Percentiles rank a stretch among this genome's conserved stretches.
Evolutionary conservation across 306 rosid genomes (phyloP).

Genomic region (Sechiopsis laciniata): DNA sequence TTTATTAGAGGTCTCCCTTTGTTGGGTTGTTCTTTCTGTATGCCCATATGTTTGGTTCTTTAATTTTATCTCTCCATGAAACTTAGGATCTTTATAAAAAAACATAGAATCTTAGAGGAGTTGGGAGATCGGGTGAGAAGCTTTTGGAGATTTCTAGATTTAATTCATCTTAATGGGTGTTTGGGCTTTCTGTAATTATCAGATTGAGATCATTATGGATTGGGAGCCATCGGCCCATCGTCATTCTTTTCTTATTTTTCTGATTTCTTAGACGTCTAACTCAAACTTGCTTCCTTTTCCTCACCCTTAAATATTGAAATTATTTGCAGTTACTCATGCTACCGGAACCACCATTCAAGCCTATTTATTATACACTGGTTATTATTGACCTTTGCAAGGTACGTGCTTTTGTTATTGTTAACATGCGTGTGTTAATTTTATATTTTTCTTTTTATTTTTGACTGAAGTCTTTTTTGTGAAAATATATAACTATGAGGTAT

Average conservation of each 20-base stretch:
- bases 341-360: constrained; percentile 93
- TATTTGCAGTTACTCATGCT: constrained; percentile 77
- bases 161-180: too few relatives aligned
- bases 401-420: constrained; percentile 18
- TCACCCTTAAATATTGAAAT: constrained; percentile 7
- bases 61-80: too few relatives aligned
- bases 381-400: constrained; percentile 98
- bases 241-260: not conserved
- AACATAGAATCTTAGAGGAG: too few relatives aligned
- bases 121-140: too few relatives aligned
- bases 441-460: not conserved
- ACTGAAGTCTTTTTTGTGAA: constrained; percentile 9
- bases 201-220: too few relatives aligned
- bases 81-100: too few relatives aligned
- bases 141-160: too few relatives aligned
- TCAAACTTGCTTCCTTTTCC: not conserved
- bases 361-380: constrained; percentile 80
- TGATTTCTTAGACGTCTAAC: not conserved
- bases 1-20: too few relatives aligned
- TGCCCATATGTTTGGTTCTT: too few relatives aligned
- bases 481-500: constrained; percentile 29
- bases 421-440: not conserved
- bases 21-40: too few relatives aligned
- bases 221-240: too few relatives aligned
- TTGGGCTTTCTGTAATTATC: too few relatives aligned